phyloP scores from a whole-genome alignment of 805 yeast species.

The Candida wancherniae region DNA sequence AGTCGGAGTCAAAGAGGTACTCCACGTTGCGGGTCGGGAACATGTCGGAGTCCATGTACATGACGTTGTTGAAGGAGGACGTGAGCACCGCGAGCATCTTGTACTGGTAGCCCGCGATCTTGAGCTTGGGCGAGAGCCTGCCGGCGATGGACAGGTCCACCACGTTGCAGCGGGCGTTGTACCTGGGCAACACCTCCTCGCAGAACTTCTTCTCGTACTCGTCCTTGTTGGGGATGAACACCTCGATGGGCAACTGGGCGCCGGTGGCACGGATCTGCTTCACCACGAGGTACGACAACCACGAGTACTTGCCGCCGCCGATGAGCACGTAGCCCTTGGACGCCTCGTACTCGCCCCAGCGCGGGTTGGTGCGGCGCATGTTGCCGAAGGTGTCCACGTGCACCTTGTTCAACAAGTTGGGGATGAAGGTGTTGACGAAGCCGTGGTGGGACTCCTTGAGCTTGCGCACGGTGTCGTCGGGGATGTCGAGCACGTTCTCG shows the following conservation, averaged over 20 bases:
- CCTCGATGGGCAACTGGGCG: constrained; percentile 46
- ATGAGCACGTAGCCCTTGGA: constrained; percentile 43
- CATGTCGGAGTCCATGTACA: constrained; percentile 50
- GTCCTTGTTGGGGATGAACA: constrained; percentile 39
- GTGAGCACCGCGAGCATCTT: constrained; percentile 57
- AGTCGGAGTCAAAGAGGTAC: constrained; percentile 40
- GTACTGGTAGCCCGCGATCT: constrained; percentile 45
- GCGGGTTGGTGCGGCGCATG: constrained; percentile 29
- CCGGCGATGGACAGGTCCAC: constrained; percentile 28
- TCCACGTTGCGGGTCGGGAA: constrained; percentile 42
- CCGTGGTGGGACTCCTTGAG: constrained; percentile 36
- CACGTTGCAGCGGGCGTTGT: constrained; percentile 44
- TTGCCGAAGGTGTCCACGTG: constrained; percentile 34
- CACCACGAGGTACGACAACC: constrained; percentile 48
- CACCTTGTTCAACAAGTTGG: constrained; percentile 22
- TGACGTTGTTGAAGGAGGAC: constrained; percentile 47
- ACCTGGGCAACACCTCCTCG: constrained; percentile 36
- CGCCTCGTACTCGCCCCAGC: constrained; percentile 32
- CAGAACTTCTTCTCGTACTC: constrained; percentile 48
- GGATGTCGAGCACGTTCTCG: constrained; percentile 38
- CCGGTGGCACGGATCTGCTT: constrained; percentile 43
- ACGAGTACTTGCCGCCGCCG: constrained; percentile 49
- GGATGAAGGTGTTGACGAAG: constrained; percentile 29
- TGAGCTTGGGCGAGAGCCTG: constrained; percentile 15
- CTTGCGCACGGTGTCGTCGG: constrained; percentile 26